Conservation (phyloP, 371 early-diverging fungal species). For the Mucor ambiguus region DNA sequence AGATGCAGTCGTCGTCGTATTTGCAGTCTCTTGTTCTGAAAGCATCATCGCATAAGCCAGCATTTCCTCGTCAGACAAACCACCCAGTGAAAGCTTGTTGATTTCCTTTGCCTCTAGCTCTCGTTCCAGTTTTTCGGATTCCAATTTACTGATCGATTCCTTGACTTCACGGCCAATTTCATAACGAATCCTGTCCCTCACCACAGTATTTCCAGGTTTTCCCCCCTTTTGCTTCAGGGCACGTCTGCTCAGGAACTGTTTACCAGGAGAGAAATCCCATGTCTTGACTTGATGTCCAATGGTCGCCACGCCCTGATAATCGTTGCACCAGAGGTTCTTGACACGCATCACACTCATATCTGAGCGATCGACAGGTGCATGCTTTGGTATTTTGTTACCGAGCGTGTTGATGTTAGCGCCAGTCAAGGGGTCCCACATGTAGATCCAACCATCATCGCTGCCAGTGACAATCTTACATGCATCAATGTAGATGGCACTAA, state of each 20-base stretch:
- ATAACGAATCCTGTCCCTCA: constrained; percentile 30
- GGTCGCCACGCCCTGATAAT: constrained; percentile 48
- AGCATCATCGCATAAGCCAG: constrained; percentile 54
- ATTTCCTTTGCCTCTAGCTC: constrained; percentile 29
- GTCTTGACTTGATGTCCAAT: constrained; percentile 51
- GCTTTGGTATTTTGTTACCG: constrained; percentile 35
- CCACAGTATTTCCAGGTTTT: constrained; percentile 11
- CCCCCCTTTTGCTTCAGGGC: constrained; percentile 27
- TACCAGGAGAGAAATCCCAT: constrained; percentile 53
- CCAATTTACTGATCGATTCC: constrained; percentile 38
- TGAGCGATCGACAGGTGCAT: constrained; percentile 42
- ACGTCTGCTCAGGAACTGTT: constrained; percentile 33
- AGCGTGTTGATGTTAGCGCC: constrained; percentile 27
- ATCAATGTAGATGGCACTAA: constrained; percentile 49
- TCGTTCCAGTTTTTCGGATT: constrained; percentile 36
- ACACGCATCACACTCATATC: constrained; percentile 44
- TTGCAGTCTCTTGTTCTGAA: constrained; percentile 29
- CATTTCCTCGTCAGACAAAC: constrained; percentile 51
- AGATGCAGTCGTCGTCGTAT: background rate
- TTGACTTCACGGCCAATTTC: constrained; percentile 47
- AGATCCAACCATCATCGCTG: constrained; percentile 55
- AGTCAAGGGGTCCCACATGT: constrained; percentile 52
- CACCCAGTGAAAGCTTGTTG: constrained; percentile 40
- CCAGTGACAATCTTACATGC: constrained; percentile 51
- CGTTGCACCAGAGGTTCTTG: constrained; percentile 47